Evolutionary conservation across 495 filamentous ascomycete species (phyloP).

Genomic region (Penicillium lividum): DNA sequence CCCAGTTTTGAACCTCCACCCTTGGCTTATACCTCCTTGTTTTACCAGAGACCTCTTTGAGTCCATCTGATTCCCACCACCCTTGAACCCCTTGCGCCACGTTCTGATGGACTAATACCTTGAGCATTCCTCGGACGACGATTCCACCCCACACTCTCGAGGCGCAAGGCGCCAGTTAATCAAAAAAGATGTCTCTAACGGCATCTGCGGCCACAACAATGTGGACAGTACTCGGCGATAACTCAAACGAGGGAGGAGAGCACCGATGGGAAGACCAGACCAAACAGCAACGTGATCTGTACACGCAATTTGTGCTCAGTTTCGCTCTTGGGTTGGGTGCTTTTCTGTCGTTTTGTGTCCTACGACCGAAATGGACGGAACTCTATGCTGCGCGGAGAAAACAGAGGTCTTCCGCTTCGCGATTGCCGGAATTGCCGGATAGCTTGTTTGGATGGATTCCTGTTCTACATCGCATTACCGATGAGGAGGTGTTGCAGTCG

Average conservation of each 20-base stretch:
- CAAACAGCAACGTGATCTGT: constrained; percentile 51
- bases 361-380: constrained; percentile 88
- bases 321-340: constrained; percentile 56
- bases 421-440: constrained; percentile 80
- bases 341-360: constrained; percentile 66
- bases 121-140: constrained; percentile 9
- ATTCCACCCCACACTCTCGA: constrained; percentile 14
- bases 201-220: constrained; percentile 30
- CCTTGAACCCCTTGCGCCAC: constrained; percentile 7
- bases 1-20: not conserved
- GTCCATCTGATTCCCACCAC: not conserved
- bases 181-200: constrained; percentile 36
- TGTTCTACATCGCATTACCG: constrained; percentile 80
- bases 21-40: constrained; percentile 3
- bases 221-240: constrained; percentile 26
- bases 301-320: constrained; percentile 61
- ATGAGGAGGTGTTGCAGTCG: constrained; percentile 84
- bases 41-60: not conserved
- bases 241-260: constrained; percentile 19
- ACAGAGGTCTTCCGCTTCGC: constrained; percentile 64
- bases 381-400: constrained; percentile 89
- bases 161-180: constrained; percentile 22
- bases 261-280: constrained; percentile 39
- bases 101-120: constrained; percentile 22
- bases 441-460: constrained; percentile 94